Base-by-base conservation (phyloP, 345 rosid species). In the Garcia nutans region DNA sequence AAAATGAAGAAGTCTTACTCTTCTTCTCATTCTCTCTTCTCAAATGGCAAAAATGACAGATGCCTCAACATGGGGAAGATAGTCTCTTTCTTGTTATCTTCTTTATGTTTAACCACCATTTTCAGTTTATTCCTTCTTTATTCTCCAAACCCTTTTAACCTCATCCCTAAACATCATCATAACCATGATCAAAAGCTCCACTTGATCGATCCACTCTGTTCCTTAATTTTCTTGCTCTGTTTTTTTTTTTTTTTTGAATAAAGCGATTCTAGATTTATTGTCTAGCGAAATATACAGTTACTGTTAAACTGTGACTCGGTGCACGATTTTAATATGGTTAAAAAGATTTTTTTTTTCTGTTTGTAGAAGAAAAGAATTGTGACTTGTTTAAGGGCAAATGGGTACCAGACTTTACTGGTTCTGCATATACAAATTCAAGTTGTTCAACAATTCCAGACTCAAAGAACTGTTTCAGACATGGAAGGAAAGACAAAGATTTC, bases 381-480 rank as follows among this genome's bases (percentile, higher is more conserved):
- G 92, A 93, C 73, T 71, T 90, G 80, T 86, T 41, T 64, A 77
- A 81, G 52, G 99, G 99, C 9, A 87, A 74, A 16, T 95, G 98
- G 99, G 65, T 87, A 33, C 91, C 85, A 10, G 97, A 93, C 71
- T 64, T 31, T 19, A 73, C 78, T 66, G 90, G 85, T 63, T 72
- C 91, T 41, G 23, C 19, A 6, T 93, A 95, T 71, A 89, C 92
- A 13, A 89, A 93, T 84, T 82, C 85, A 59, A 91, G 87, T 72
- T 93, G 98, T 76, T 23, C 76, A 10, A 91, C 97, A 6, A 84
- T 95, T 81, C 97, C 98, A 1, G 81, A 72, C 11, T 89, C 97
- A 0, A 90, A 90, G 81, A 89, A 93, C 75, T 90, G 97, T 24
- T 89, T 95, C 50, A 82, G 50, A 78, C 84, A 93, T 42, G 98